phyloP scores from a whole-genome alignment of 2,329 filamentous ascomycete genomes.

The Amauroascus verrucosus region DNA sequence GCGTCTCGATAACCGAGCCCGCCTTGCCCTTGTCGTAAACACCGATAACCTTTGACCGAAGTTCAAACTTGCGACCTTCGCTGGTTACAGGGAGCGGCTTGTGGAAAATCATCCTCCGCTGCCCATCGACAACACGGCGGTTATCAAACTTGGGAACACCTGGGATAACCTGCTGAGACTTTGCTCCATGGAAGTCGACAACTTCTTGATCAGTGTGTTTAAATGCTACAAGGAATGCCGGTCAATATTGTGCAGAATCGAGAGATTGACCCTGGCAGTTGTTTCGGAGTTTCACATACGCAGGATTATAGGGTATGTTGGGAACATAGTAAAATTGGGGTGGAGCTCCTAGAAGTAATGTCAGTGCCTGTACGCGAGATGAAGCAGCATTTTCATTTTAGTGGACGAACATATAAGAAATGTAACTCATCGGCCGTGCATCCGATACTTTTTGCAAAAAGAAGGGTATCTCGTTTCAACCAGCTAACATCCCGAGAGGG shows the following conservation, averaged over 20 bases:
- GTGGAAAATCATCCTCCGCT: constrained; percentile 67
- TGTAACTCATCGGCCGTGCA: constrained; percentile 78
- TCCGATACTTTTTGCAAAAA: constrained; percentile 86
- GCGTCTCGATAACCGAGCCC: constrained; percentile 69
- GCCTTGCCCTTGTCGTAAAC: constrained; percentile 86
- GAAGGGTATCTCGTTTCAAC: constrained; percentile 76
- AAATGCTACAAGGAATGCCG: constrained; percentile 46
- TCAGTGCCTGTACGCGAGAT: neutral
- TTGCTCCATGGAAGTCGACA: constrained; percentile 70
- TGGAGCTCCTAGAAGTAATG: constrained; percentile 60
- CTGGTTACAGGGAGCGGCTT: constrained; percentile 65
- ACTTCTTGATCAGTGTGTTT: constrained; percentile 67
- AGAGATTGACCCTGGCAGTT: neutral
- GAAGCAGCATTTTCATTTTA: neutral
- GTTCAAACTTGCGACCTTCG: constrained; percentile 62
- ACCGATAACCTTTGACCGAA: constrained; percentile 66
- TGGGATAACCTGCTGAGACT: constrained; percentile 58
- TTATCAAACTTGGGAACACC: constrained; percentile 67
- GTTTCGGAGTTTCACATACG: constrained; percentile 41
- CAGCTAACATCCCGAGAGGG: constrained; percentile 66
- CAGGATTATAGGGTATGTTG: constrained; percentile 75
- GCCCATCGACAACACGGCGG: constrained; percentile 67
- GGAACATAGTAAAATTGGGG: constrained; percentile 76
- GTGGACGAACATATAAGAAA: constrained; percentile 65
- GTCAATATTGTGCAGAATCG: constrained; percentile 27